Percentiles rank a stretch among this genome's conserved stretches.
phyloP scores from a whole-genome alignment of 345 rosid genomes.

The Eucalyptus sp. region DNA sequence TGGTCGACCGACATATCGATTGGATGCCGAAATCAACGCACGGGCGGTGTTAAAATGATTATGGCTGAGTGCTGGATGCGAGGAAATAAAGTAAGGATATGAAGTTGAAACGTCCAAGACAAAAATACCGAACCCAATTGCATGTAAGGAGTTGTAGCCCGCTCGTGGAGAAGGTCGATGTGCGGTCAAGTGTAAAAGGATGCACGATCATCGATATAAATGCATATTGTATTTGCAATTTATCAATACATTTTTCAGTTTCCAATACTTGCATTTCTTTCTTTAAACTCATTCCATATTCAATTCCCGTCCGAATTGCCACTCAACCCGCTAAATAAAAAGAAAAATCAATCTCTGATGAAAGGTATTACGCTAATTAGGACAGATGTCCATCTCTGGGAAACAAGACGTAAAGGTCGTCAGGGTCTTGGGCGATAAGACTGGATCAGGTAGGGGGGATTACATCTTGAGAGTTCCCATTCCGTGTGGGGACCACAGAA shows the following conservation, averaged over 20 bases:
- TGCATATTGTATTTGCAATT: neutral
- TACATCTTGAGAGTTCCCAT: neutral
- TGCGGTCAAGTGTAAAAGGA: neutral
- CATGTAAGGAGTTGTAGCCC: neutral
- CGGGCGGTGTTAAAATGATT: neutral
- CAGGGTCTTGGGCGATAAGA: neutral
- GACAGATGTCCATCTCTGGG: neutral
- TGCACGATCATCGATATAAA: neutral
- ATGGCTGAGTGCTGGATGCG: neutral
- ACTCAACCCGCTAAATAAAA: neutral
- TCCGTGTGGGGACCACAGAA: neutral
- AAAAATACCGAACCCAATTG: neutral
- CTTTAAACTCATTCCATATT: neutral
- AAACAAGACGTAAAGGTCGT: neutral
- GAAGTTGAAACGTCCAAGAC: neutral
- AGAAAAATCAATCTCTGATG: neutral
- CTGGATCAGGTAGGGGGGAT: neutral
- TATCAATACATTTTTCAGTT: neutral
- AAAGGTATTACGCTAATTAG: neutral
- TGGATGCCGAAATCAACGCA: neutral
- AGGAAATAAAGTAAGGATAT: neutral
- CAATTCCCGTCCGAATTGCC: neutral
- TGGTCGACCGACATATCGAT: neutral
- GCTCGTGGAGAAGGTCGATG: neutral
- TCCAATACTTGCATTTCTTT: neutral